Base-by-base conservation (phyloP, 2,329 filamentous ascomycete genomes). In the Alternaria triticina region DNA sequence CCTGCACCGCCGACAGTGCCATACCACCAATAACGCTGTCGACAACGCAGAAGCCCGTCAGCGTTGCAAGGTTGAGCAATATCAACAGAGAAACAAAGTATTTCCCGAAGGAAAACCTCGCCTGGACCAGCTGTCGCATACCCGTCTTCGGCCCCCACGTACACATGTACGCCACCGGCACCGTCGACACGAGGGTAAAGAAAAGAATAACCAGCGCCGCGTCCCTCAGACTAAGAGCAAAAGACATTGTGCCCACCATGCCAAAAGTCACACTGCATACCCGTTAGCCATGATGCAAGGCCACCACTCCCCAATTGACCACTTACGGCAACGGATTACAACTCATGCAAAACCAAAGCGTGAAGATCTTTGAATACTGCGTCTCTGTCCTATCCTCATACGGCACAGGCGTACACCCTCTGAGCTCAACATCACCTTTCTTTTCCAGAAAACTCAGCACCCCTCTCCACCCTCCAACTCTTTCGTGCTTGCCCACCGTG, bases 81-180 rank as follows among this genome's bases (percentile, higher is more conserved):
- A 89, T 85, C 2, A 87, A 84, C n/a, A 90, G 73, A 1, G 84
- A 86, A 33, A 89, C 86, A 20, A 87, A 79, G 70, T 88, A 89
- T 57, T 74, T 77, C 22, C 75, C 76, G 72, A 89, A 91, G 44
- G 85, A 86, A 75, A 86, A 90, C 22, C 89, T 82, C 5, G 89
- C 88, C 68, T 89, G 87, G 8, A 90, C 85, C 83, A 90, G 88
- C 76, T 90, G 88, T 15, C 88, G 83, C 83, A 90, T 86, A 45
- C 88, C 89, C 10, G 87, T 89, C 76, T 85, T 86, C 5, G 88
- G 86, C 0, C 88, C 88, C 54, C 89, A 77, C 0, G 85, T 88
- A 45, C 84, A 84, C 25, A 90, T 79, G 69, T 86, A 89, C 4
- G 86, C 88, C 1, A 87, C 85, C 0, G 85, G 80, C 7, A 84